These are phyloP conservation scores for Allomyces macrogynus DNA, from an alignment of 192 early-diverging fungal species.

Conservation along the genomic window DNA sequence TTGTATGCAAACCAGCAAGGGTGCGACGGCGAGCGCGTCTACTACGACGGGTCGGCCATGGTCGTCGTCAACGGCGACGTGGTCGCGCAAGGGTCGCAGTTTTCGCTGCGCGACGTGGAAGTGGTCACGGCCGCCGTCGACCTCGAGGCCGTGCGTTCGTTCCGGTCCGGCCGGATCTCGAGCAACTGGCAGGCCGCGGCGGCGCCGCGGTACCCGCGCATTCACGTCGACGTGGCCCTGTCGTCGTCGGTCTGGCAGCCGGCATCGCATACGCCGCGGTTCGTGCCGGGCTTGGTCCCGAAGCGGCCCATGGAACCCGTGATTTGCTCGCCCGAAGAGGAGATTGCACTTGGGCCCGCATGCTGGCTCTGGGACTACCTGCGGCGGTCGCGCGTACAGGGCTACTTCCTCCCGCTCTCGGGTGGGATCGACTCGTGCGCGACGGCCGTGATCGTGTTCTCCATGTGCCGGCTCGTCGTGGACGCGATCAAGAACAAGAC, in stretches of 20 bases:
- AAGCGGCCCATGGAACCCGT: slow-evolving; percentile 10
- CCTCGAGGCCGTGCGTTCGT: slow-evolving; percentile 67
- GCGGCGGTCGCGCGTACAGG: slow-evolving; percentile 64
- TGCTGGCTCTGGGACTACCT: slow-evolving; percentile 99
- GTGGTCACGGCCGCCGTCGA: slow-evolving; percentile 81
- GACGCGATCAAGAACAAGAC: slow-evolving; percentile 20
- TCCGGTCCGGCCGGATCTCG: slow-evolving; percentile 44
- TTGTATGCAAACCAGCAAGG: slow-evolving; percentile 92
- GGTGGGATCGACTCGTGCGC: slow-evolving; percentile 97
- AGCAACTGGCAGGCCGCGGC: slow-evolving; percentile 58
- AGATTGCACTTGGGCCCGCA: slow-evolving; percentile 82
- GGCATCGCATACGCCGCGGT: slow-evolving; percentile 11
- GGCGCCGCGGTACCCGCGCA: slow-evolving; percentile 41
- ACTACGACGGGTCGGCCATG: slow-evolving; percentile 88
- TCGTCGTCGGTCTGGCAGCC: slow-evolving; percentile 13
- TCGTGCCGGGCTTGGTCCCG: slow-evolving; percentile 12
- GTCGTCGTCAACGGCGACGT: slow-evolving; percentile 77
- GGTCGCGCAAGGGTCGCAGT: slow-evolving; percentile 77
- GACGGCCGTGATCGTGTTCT: slow-evolving; percentile 65
- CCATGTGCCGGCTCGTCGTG: slow-evolving; percentile 73
- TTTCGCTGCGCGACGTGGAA: slow-evolving; percentile 84
- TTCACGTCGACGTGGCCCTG: slow-evolving; percentile 34
- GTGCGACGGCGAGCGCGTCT: slow-evolving; percentile 93
- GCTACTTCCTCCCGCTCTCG: slow-evolving; percentile 87
- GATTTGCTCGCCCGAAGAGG: slow-evolving; percentile 57